Evolutionary conservation across 2,329 filamentous ascomycete genomes (phyloP).

Genomic region (Neopestalotiopsis clavispora): DNA sequence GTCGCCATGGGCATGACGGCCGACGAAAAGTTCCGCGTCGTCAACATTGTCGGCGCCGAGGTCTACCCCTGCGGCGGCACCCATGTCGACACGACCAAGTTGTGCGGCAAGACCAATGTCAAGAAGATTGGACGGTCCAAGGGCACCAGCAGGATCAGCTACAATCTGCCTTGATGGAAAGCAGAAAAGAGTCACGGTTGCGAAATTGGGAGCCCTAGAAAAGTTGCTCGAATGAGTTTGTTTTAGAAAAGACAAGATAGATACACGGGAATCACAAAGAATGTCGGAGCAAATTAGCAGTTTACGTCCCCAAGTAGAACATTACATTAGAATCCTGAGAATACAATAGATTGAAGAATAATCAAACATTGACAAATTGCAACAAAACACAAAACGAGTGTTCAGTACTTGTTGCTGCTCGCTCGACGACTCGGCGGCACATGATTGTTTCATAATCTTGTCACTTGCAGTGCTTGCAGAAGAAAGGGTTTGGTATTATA

Average conservation of each 20-base stretch:
- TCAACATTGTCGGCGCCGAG: constrained; percentile 71
- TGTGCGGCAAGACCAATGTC: constrained; percentile 65
- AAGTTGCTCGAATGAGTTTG: background rate
- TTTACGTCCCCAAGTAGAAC: no score
- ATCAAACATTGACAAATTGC: no score
- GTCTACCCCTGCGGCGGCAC: constrained; percentile 78
- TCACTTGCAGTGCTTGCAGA: background rate
- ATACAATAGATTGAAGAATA: no score
- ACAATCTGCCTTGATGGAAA: constrained; percentile 29
- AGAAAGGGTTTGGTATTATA: background rate
- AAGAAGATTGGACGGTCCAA: constrained; percentile 71
- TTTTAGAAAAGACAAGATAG: background rate
- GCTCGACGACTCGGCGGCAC: background rate
- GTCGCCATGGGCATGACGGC: constrained; percentile 38
- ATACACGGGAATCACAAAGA: no score
- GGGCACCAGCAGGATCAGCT: constrained; percentile 65
- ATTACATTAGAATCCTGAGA: no score
- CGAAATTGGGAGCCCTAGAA: background rate
- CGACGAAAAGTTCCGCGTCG: constrained; percentile 67
- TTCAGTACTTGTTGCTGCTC: no score
- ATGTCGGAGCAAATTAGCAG: no score
- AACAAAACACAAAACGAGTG: no score
- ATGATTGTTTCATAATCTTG: background rate
- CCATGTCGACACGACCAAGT: constrained; percentile 66
- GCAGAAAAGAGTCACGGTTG: background rate